These are phyloP conservation scores for Psophocarpus tetragonolobus DNA, from an alignment of 306 rosid species.

Conservation along the genomic window DNA sequence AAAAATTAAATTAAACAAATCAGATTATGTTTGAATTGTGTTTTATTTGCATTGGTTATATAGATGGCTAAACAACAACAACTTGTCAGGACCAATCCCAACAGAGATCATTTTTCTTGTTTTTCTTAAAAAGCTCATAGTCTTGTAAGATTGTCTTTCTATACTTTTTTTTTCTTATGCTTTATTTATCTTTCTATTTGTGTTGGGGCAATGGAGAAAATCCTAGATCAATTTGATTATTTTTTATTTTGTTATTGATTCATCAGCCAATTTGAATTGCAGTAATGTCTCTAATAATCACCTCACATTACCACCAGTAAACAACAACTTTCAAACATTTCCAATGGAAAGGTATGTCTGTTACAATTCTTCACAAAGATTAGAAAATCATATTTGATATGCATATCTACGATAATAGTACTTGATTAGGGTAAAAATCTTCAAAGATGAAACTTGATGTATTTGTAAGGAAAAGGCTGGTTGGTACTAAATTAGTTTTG, in stretches of 20 bases:
- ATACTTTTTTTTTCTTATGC: not conserved
- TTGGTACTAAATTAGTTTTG: not conserved
- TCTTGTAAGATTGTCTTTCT: constrained; percentile 59
- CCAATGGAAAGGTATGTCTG: constrained; percentile 63
- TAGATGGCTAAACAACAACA: constrained; percentile 72
- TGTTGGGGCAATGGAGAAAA: not conserved
- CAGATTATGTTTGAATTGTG: not conserved
- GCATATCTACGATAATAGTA: not conserved
- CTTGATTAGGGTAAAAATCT: not conserved
- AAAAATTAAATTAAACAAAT: not conserved
- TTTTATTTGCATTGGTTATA: constrained; percentile 11
- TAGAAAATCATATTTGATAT: not conserved
- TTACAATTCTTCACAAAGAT: not conserved
- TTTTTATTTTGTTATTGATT: not conserved
- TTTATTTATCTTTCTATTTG: not conserved
- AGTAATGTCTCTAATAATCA: constrained; percentile 84
- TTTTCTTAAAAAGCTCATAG: constrained; percentile 61
- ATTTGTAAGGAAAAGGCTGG: not conserved
- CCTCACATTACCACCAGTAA: constrained; percentile 55
- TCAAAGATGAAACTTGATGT: not conserved
- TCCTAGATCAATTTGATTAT: not conserved
- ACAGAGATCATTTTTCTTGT: constrained; percentile 59
- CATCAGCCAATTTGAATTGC: constrained; percentile 30
- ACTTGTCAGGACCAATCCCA: constrained; percentile 72
- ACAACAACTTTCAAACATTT: constrained; percentile 71